phyloP scores from a whole-genome alignment of 495 filamentous ascomycete species.

The Tuber calosporum region DNA sequence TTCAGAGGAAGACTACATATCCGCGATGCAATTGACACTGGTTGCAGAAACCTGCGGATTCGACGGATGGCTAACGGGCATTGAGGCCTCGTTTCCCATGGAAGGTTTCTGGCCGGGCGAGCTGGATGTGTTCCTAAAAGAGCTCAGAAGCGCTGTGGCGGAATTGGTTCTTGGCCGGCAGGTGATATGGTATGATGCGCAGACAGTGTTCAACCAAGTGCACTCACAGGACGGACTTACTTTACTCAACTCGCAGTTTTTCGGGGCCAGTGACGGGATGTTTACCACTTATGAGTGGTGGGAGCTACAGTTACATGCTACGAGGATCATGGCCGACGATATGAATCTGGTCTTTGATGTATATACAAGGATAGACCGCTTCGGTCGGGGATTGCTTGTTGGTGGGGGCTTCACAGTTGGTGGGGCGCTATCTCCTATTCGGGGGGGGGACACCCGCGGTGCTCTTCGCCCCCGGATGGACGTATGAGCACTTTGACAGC shows the following conservation, averaged over 20 bases:
- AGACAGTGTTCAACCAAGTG: slow-evolving; percentile 44
- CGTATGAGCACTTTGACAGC: slow-evolving; percentile 45
- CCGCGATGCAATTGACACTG: slow-evolving; percentile 44
- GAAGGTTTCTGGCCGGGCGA: slow-evolving; percentile 25
- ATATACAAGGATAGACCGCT: slow-evolving; percentile 45
- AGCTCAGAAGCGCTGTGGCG: slow-evolving; percentile 40
- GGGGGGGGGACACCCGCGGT: slow-evolving; percentile 39
- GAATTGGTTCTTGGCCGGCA: slow-evolving; percentile 34
- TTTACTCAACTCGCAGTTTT: slow-evolving; percentile 41
- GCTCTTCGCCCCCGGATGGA: slow-evolving; percentile 48
- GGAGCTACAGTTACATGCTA: slow-evolving; percentile 27
- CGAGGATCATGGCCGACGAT: slow-evolving; percentile 29
- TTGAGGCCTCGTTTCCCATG: slow-evolving; percentile 45
- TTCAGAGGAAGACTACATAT: slow-evolving; percentile 36
- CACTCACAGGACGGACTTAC: slow-evolving; percentile 46
- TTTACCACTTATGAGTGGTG: slow-evolving; percentile 48
- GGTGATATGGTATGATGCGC: slow-evolving; percentile 46
- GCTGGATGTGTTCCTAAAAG: slow-evolving; percentile 34
- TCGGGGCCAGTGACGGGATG: slow-evolving; percentile 37
- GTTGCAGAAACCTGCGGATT: slow-evolving; percentile 46
- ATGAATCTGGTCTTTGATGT: slow-evolving; percentile 31
- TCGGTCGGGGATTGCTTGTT: slow-evolving; percentile 31
- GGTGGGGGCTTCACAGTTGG: slow-evolving; percentile 28
- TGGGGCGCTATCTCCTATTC: slow-evolving; percentile 42
- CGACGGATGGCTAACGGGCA: slow-evolving; percentile 48